Evolutionary conservation across 345 rosid species (phyloP).

Genomic region (Abelmoschus esculentus): DNA sequence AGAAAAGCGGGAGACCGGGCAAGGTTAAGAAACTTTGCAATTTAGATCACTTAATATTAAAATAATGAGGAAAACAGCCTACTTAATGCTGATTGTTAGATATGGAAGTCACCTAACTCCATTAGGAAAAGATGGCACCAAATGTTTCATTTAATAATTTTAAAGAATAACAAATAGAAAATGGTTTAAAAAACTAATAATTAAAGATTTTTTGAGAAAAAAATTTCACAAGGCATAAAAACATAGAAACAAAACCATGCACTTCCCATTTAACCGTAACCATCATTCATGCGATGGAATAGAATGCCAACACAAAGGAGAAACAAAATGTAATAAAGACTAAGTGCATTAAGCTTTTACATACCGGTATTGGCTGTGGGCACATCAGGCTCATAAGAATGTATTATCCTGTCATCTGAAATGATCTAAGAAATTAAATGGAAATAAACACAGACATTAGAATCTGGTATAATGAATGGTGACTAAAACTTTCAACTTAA

Average conservation of each 20-base stretch:
- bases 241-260: not conserved
- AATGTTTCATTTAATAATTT: constrained; percentile 2
- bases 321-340: not conserved
- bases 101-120: not conserved
- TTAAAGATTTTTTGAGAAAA: not conserved
- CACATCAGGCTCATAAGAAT: constrained; percentile 48
- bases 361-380: constrained; percentile 50
- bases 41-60: not conserved
- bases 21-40: not conserved
- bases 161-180: constrained; percentile 4
- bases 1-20: not conserved
- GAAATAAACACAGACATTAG: constrained; percentile 7
- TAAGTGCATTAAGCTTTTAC: constrained; percentile 15
- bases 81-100: not conserved
- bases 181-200: not conserved
- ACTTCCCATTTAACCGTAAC: constrained; percentile 2
- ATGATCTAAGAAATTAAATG: constrained; percentile 27
- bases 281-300: not conserved
- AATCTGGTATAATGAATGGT: not conserved
- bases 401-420: constrained; percentile 32
- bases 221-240: not conserved
- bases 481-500: not conserved
- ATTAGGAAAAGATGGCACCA: not conserved
- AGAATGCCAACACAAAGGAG: not conserved
- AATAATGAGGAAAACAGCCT: not conserved